phyloP scores from a whole-genome alignment of 345 rosid species.

The Aquilaria yunnanensis region DNA sequence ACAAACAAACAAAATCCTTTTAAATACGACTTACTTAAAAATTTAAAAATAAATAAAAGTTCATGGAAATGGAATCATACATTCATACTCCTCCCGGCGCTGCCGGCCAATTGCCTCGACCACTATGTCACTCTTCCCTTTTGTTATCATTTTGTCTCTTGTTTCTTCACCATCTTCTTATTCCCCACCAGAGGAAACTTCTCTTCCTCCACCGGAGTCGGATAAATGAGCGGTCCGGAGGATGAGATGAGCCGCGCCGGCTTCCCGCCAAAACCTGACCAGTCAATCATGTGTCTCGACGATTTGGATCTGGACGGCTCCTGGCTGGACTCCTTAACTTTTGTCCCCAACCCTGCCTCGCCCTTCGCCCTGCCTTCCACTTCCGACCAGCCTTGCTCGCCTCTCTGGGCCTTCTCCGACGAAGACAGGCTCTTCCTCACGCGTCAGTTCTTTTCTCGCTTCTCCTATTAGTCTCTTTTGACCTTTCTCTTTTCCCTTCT shows the following conservation, averaged over 20 bases:
- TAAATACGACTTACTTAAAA: conserved; percentile 1
- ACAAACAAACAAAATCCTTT: too few relatives aligned
- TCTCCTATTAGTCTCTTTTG: neutral
- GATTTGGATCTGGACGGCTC: conserved; percentile 61
- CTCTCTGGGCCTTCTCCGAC: conserved; percentile 91
- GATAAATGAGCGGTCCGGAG: conserved; percentile 47
- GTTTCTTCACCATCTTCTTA: conserved; percentile 13
- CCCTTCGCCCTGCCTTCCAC: conserved; percentile 42
- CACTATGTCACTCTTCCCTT: neutral
- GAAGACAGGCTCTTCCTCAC: conserved; percentile 34
- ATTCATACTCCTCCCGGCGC: too few relatives aligned
- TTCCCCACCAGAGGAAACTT: conserved; percentile 2
- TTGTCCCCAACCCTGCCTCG: conserved; percentile 47
- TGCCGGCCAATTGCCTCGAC: conserved; percentile 11
- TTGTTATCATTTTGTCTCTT: neutral
- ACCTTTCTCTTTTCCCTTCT: neutral
- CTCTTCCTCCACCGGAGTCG: conserved; percentile 6
- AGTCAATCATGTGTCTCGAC: conserved; percentile 51
- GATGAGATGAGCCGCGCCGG: conserved; percentile 16
- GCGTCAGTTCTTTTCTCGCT: conserved; percentile 32
- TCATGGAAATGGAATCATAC: conserved; percentile 18
- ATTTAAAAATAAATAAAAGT: neutral
- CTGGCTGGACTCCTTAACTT: conserved; percentile 76
- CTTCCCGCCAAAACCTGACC: conserved; percentile 19
- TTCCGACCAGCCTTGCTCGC: conserved; percentile 73